phyloP scores from a whole-genome alignment of 371 early-diverging fungal species.

The Circinella minor region DNA sequence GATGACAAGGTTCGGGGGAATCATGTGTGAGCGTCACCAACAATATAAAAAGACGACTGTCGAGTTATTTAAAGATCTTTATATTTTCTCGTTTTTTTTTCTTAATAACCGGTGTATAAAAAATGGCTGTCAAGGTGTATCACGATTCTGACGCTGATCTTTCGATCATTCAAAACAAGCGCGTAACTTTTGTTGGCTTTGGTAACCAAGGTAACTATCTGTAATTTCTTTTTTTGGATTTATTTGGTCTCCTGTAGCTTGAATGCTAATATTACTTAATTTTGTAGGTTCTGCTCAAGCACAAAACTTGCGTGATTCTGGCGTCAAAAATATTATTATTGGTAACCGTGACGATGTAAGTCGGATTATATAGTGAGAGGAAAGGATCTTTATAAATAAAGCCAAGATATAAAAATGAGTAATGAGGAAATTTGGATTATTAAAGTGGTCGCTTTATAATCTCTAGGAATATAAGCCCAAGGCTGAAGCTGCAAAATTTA shows the following conservation, averaged over 20 bases:
- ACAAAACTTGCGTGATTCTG: slow-evolving; percentile 31
- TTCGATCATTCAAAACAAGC: slow-evolving; percentile 34
- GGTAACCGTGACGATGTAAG: slow-evolving; percentile 33
- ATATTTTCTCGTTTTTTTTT: neutral
- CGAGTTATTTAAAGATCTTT: neutral
- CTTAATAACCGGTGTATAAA: neutral
- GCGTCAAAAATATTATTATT: slow-evolving; percentile 30
- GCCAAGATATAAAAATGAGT: too few species aligned
- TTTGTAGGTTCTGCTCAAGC: slow-evolving; percentile 28
- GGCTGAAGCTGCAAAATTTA: slow-evolving; percentile 26
- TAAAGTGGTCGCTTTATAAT: too few species aligned
- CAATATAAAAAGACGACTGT: neutral
- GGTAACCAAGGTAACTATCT: slow-evolving; percentile 31
- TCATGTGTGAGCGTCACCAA: neutral
- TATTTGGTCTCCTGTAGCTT: neutral
- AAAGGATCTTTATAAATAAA: neutral
- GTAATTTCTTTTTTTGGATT: neutral
- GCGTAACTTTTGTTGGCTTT: slow-evolving; percentile 32
- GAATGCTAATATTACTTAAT: too few species aligned
- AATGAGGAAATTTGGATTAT: too few species aligned
- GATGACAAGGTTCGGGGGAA: slow-evolving; percentile 3
- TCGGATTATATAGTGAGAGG: neutral
- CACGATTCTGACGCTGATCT: slow-evolving; percentile 31
- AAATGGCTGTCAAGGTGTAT: slow-evolving; percentile 28
- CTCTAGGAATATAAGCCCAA: slow-evolving; percentile 29